phyloP scores from a whole-genome alignment of 1,284 basidiomycete genomes.

The Leccinum angustisporum region DNA sequence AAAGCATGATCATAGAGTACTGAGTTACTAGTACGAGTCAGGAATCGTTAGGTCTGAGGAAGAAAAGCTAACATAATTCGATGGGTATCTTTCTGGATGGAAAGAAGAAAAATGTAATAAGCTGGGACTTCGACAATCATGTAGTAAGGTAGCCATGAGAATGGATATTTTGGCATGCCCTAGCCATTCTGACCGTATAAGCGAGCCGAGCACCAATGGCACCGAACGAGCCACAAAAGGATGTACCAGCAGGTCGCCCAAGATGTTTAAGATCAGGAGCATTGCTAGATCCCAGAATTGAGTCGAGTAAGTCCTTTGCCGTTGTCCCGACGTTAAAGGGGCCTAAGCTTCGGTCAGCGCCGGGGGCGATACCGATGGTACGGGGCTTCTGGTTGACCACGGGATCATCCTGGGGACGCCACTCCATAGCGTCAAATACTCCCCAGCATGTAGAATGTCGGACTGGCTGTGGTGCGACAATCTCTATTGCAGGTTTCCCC shows the following conservation, averaged over 20 bases:
- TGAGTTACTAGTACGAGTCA: too few relatives aligned
- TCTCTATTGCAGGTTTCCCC: slow-evolving; percentile 1
- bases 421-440: slow-evolving; percentile 21
- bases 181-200: slow-evolving; percentile 21
- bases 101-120: not conserved
- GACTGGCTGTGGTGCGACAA: slow-evolving; percentile 19
- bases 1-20: not conserved
- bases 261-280: slow-evolving; percentile 3
- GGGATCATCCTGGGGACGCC: slow-evolving; percentile 35
- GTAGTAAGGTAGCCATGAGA: slow-evolving; percentile 18
- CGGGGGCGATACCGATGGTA: slow-evolving; percentile 32
- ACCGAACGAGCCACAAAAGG: slow-evolving; percentile 29
- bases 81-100: not conserved
- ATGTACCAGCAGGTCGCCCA: slow-evolving; percentile 18
- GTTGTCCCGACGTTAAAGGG: slow-evolving; percentile 18
- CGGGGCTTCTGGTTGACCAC: slow-evolving; percentile 33
- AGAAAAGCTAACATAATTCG: not conserved
- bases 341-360: slow-evolving; percentile 11
- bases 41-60: not conserved
- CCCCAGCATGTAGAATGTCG: slow-evolving; percentile 10
- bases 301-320: slow-evolving; percentile 32
- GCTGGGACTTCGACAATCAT: not conserved
- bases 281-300: slow-evolving; percentile 23
- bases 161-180: slow-evolving; percentile 15
- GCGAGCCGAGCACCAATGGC: slow-evolving; percentile 23